A percentile compares a stretch with the other conserved stretches of the same genome.
phyloP scores from a whole-genome alignment of 2,329 filamentous ascomycete species.

The Apiospora malaysiana region DNA sequence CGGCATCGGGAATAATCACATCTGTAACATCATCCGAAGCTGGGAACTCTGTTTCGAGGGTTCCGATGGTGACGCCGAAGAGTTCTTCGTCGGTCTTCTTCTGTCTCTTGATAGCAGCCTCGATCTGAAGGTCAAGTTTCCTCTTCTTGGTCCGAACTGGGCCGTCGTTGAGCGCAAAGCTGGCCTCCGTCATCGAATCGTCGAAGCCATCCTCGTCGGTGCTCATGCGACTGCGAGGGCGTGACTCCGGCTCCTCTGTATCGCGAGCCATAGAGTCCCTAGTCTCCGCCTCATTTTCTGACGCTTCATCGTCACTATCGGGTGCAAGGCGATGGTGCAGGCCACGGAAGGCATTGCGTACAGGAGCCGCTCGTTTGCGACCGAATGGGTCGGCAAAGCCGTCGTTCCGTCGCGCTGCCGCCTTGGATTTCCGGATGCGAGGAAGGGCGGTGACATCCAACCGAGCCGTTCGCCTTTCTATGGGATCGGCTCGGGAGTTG shows the following conservation, averaged over 20 bases:
- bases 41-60: constrained; percentile 56
- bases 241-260: constrained; percentile 85
- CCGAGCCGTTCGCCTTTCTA: constrained; percentile 64
- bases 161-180: constrained; percentile 67
- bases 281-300: constrained; percentile 75
- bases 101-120: constrained; percentile 76
- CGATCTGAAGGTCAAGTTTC: constrained; percentile 73
- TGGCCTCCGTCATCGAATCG: constrained; percentile 74
- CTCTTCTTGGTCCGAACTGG: constrained; percentile 67
- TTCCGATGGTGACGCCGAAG: constrained; percentile 67
- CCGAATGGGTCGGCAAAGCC: constrained; percentile 73
- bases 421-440: constrained; percentile 75
- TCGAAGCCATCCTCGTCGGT: constrained; percentile 64
- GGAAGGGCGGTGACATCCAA: constrained; percentile 70
- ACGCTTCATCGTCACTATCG: constrained; percentile 81
- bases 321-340: constrained; percentile 81
- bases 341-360: constrained; percentile 71
- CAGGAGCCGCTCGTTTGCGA: constrained; percentile 63
- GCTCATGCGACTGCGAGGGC: constrained; percentile 70
- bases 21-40: constrained; percentile 57
- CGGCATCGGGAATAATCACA: constrained; percentile 54
- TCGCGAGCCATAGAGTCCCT: constrained; percentile 68
- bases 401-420: constrained; percentile 62
- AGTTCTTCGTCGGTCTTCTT: constrained; percentile 83
- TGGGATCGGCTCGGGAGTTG: constrained; percentile 65